phyloP scores from a whole-genome alignment of 768 basidiomycete species.

The Mycena polygramma region DNA sequence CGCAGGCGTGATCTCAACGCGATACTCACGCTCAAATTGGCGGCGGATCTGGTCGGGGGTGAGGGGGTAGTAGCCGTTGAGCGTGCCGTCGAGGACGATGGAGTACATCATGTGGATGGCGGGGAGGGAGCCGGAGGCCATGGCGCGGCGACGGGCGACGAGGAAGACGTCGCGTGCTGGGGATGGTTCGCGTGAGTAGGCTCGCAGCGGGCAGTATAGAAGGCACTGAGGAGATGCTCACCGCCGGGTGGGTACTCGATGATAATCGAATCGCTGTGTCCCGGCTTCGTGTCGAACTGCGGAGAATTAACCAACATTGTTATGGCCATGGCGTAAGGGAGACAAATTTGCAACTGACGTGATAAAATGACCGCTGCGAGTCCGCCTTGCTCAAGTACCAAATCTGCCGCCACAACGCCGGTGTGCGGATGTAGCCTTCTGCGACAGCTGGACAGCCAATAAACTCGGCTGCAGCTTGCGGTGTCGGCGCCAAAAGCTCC shows the following conservation, averaged over 20 bases:
- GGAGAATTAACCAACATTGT: too few relatives aligned
- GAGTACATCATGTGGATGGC: slow-evolving; percentile 12
- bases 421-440: slow-evolving; percentile 3
- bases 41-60: neutral
- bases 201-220: too few relatives aligned
- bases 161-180: slow-evolving; percentile 8
- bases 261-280: neutral
- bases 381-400: slow-evolving; percentile 11
- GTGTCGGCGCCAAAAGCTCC: slow-evolving; percentile 1
- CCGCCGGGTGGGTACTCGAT: too few relatives aligned
- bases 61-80: neutral
- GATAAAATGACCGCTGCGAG: slow-evolving; percentile 11
- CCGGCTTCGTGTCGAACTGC: slow-evolving; percentile 5
- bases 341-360: slow-evolving; percentile 6
- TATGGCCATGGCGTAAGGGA: neutral
- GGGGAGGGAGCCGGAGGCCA: slow-evolving; percentile 16
- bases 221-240: too few relatives aligned
- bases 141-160: slow-evolving; percentile 14
- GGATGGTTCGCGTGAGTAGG: too few relatives aligned
- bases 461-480: neutral
- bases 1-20: neutral
- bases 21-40: slow-evolving; percentile 8
- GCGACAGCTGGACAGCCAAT: slow-evolving; percentile 9
- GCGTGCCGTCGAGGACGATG: neutral
- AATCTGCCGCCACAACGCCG: slow-evolving; percentile 20